Conservation (phyloP, 2,329 filamentous ascomycete genomes). For the Lachnellula arida region DNA sequence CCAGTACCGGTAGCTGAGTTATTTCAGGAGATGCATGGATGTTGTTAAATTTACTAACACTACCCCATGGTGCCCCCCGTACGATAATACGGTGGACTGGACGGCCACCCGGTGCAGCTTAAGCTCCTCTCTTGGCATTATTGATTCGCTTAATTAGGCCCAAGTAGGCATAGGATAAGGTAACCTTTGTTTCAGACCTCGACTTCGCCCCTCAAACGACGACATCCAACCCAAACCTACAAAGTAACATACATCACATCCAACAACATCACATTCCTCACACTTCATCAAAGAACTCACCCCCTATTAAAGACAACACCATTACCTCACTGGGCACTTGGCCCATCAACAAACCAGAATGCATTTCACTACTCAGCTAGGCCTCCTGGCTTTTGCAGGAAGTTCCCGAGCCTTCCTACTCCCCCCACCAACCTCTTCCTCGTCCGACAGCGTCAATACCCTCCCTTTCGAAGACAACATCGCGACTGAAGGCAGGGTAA, state of each 20-base stretch:
- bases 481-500: conserved; percentile 34
- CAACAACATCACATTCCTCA: too few species aligned
- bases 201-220: conserved; percentile 1
- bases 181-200: too few species aligned
- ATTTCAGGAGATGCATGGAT: too few species aligned
- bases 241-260: background rate
- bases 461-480: conserved; percentile 37
- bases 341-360: conserved; percentile 15
- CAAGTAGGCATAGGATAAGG: too few species aligned
- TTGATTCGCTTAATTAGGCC: too few species aligned
- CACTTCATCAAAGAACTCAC: background rate
- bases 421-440: conserved; percentile 44
- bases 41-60: too few species aligned
- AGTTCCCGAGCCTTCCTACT: conserved; percentile 46
- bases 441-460: conserved; percentile 39
- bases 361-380: conserved; percentile 20
- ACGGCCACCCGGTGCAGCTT: too few species aligned
- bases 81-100: too few species aligned
- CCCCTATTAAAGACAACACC: background rate
- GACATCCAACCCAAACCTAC: background rate
- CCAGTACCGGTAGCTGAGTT: background rate
- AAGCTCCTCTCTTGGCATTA: too few species aligned
- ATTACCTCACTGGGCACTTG: background rate
- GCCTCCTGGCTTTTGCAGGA: conserved; percentile 17
- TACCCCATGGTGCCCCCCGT: too few species aligned